Evolutionary conservation across 192 early-diverging fungal species (phyloP).

Genomic region (Backusella macrospora): DNA sequence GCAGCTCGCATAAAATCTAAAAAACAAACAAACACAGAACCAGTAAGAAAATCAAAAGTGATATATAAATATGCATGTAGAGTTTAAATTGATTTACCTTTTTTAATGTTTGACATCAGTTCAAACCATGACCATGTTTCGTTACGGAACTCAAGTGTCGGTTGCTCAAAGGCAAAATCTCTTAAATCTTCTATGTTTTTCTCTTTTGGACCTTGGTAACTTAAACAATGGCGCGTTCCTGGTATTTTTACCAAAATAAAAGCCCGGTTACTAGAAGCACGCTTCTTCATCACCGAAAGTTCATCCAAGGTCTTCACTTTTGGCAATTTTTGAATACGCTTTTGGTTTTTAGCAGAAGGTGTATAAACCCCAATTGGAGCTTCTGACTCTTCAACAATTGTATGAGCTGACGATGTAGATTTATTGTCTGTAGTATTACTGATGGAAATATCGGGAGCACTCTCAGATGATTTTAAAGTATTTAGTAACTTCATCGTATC

Average conservation of each 20-base stretch:
- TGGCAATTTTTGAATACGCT: conserved; percentile 23
- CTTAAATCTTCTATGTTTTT: conserved; percentile 79
- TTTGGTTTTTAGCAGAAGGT: conserved; percentile 21
- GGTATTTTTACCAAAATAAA: conserved; percentile 93
- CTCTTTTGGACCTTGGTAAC: conserved; percentile 82
- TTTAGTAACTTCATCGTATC: not conserved
- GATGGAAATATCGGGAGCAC: not conserved
- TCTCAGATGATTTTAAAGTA: not conserved
- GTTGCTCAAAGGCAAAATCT: conserved; percentile 72
- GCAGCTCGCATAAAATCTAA: conserved; percentile 44
- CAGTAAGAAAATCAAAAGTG: not conserved
- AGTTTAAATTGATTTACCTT: conserved; percentile 47
- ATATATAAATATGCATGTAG: not conserved
- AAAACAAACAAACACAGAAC: not conserved
- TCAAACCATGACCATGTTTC: conserved; percentile 84
- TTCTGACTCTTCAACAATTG: not conserved
- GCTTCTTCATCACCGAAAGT: conserved; percentile 81
- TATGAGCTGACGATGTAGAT: not conserved
- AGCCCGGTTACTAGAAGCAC: conserved; percentile 82
- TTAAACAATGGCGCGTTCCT: conserved; percentile 76
- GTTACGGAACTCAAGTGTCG: conserved; percentile 79
- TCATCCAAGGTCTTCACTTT: conserved; percentile 47
- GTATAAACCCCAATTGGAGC: not conserved
- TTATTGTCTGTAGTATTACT: not conserved
- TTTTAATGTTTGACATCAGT: conserved; percentile 67